Base-by-base conservation (phyloP, 345 rosid species). In the Hirschfeldia incana region DNA sequence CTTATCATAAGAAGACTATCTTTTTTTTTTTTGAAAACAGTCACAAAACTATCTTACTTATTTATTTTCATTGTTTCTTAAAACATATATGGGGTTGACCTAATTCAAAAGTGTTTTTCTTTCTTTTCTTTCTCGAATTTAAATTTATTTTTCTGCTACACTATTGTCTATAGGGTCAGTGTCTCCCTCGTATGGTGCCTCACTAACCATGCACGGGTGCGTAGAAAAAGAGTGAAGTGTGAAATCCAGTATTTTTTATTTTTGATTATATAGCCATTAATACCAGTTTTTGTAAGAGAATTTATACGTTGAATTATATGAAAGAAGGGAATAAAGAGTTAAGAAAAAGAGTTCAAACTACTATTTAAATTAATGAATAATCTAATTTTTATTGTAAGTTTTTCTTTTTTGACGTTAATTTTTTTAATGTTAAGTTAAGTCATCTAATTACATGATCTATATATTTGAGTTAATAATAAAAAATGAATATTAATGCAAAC, bases 41-140 rank as follows among this genome's bases (percentile, higher is more conserved):
- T 9, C 67, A 57, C 4, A 59, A 61, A 62, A 44, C 26, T 3
- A 58, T 29, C 60, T 16, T 37, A 32, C 30, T 63, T 63, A 51
- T 44, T 16, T 30, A 26, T 28, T 36, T 75, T 55, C 55, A 3
- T n/a, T 53, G 27, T 49, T 53, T 26, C 5, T 9, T 9, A 65
- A 63, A 46, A 55, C 29, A 53, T 74, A 10, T 4, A 53, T 13
- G 27, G 13, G 55, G 73, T 67, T 67, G 73, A 76, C 79, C 34
- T 59, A 7, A 69, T 51, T 29, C 39, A 3, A 8, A 34, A 10
- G 17, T 34, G 46, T 64, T 2, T 33, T 15, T 32, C 3, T 30
- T 0, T 3, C 7, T 62, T 4, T 6, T 6, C 7, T 0, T 29
- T 60, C 16, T 13, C n/a, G 17, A 30, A 10, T 30, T 62, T 6